A percentile compares a stretch with the other conserved stretches of the same genome.
Conservation (phyloP, 2,329 filamentous ascomycete species). For the Exophiala sideris region DNA sequence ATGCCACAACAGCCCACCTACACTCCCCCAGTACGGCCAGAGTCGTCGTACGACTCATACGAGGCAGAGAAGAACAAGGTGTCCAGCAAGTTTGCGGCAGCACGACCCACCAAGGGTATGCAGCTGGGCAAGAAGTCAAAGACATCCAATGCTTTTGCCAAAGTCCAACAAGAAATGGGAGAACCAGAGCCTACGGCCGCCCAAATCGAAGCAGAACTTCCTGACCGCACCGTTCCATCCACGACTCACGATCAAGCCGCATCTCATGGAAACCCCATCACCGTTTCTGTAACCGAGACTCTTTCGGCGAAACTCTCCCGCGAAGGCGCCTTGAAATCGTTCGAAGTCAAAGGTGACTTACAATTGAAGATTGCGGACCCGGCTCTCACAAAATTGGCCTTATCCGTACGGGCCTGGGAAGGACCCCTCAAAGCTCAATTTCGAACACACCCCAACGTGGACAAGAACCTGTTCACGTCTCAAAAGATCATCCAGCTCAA, state of each 20-base stretch:
- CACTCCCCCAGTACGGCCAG: constrained; percentile 71
- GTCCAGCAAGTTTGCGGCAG: constrained; percentile 64
- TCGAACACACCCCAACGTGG: constrained; percentile 93
- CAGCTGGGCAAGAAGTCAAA: constrained; percentile 98
- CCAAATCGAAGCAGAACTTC: constrained; percentile 43
- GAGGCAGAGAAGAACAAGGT: constrained; percentile 97
- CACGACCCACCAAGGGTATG: constrained; percentile 90
- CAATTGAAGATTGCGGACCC: constrained; percentile 87
- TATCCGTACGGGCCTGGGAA: constrained; percentile 71
- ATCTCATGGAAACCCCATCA: constrained; percentile 74
- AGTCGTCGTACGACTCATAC: constrained; percentile 81
- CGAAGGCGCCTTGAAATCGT: constrained; percentile 80
- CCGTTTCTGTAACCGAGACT: constrained; percentile 83
- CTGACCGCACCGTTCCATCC: constrained; percentile 49
- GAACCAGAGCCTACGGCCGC: constrained; percentile 65
- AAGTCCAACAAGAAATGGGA: constrained; percentile 85
- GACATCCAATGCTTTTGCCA: constrained; percentile 94
- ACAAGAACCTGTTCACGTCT: constrained; percentile 79
- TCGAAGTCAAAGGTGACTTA: constrained; percentile 88
- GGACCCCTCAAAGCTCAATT: constrained; percentile 68
- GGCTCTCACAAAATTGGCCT: constrained; percentile 85
- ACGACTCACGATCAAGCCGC: constrained; percentile 47
- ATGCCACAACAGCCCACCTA: constrained; percentile 85
- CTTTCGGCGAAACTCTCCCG: constrained; percentile 85
- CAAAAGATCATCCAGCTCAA: constrained; percentile 84